Conservation (phyloP, 192 early-diverging fungal species). For the Podila epigama region DNA sequence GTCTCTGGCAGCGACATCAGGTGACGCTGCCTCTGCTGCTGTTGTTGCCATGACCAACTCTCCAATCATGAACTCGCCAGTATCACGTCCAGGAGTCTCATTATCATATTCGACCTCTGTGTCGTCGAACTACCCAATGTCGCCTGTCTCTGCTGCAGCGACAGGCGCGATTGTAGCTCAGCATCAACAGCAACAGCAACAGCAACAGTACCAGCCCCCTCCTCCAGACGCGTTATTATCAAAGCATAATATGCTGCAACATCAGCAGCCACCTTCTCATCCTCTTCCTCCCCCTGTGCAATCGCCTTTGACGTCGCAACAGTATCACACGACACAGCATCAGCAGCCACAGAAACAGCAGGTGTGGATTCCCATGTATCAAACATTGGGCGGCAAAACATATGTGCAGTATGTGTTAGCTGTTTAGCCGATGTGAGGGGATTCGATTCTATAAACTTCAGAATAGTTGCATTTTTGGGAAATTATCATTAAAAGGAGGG, state of each 20-base stretch:
- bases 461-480: too few species aligned
- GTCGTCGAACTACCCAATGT: conserved; percentile 13
- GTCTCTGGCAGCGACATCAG: background rate
- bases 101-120: conserved; percentile 2
- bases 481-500: too few species aligned
- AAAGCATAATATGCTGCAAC: background rate
- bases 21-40: background rate
- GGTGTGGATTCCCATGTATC: conserved; percentile 42
- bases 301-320: too few species aligned
- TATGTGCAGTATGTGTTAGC: conserved; percentile 33
- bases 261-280: background rate
- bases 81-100: background rate
- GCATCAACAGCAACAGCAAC: conserved; percentile 20
- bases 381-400: conserved; percentile 13
- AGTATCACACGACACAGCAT: conserved; percentile 3
- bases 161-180: conserved; percentile 26
- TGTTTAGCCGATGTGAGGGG: background rate
- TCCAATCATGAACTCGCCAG: background rate
- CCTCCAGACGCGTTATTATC: background rate
- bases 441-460: too few species aligned
- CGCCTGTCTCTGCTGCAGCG: conserved; percentile 28
- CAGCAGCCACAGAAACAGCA: conserved; percentile 28
- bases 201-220: conserved; percentile 1
- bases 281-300: too few species aligned
- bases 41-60: background rate